These are phyloP conservation scores for Globisporangium parvum DNA, from an alignment of 352 stramenopile species.

Conservation along the genomic window DNA sequence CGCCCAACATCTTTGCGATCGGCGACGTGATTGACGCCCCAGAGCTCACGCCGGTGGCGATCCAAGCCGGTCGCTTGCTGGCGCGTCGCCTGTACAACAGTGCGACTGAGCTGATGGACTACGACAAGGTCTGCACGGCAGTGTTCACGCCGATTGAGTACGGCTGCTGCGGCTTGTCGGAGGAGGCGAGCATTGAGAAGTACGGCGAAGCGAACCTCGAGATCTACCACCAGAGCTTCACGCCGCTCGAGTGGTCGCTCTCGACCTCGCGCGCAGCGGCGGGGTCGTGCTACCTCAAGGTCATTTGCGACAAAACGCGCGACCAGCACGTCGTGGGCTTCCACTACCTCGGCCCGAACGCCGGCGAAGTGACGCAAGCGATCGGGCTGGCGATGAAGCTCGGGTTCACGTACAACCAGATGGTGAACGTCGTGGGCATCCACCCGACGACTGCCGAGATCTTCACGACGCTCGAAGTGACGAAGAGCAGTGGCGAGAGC, in stretches of 20 bases:
- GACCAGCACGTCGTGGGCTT: conserved; percentile 93
- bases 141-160: conserved; percentile 99
- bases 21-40: conserved; percentile 95
- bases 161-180: conserved; percentile 93
- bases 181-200: conserved; percentile 91
- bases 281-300: conserved; percentile 92
- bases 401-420: conserved; percentile 91
- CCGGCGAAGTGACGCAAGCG: conserved; percentile 93
- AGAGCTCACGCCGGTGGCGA: conserved; percentile 97
- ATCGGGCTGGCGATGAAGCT: conserved; percentile 95
- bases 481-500: conserved; percentile 91
- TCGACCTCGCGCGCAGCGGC: conserved; percentile 46
- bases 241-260: conserved; percentile 94
- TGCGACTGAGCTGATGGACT: conserved; percentile 85
- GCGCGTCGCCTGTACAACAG: conserved; percentile 89
- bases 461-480: conserved; percentile 92
- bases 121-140: conserved; percentile 87
- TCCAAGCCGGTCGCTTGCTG: conserved; percentile 92
- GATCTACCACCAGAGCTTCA: conserved; percentile 95
- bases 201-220: conserved; percentile 91
- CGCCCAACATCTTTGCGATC: conserved; percentile 96
- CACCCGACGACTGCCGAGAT: conserved; percentile 95
- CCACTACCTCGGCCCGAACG: conserved; percentile 97
- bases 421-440: conserved; percentile 93
- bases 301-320: conserved; percentile 89